A percentile compares a stretch with the other conserved stretches of the same genome.
Conservation (phyloP, 495 filamentous ascomycete genomes). For the Pseudevernia furfuracea region DNA sequence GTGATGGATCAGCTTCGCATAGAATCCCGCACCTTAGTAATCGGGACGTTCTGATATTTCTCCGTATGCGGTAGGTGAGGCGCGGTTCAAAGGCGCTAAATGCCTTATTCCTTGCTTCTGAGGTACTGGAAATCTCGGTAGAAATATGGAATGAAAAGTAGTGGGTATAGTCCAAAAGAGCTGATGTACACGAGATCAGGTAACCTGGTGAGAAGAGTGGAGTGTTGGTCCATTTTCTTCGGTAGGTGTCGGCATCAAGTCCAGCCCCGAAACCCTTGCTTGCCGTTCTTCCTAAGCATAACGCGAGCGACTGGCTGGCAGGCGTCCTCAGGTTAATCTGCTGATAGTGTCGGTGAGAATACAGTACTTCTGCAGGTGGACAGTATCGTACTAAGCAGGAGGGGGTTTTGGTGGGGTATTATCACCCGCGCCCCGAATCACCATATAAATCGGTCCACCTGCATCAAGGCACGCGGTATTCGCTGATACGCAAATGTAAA, state of each 20-base stretch:
- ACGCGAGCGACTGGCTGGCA: background rate
- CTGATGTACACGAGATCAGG: too few species aligned
- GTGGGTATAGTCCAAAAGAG: too few species aligned
- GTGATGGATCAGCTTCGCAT: too few species aligned
- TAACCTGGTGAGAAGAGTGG: too few species aligned
- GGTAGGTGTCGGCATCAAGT: conserved; percentile 2
- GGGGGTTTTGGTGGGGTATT: background rate
- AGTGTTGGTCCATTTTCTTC: too few species aligned
- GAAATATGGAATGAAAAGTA: too few species aligned
- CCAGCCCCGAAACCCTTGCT: background rate
- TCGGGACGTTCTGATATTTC: too few species aligned
- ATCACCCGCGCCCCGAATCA: background rate
- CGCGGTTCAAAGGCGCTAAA: too few species aligned
- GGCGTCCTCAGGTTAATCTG: background rate
- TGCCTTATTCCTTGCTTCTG: too few species aligned
- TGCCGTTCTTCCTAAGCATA: background rate
- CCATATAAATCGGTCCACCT: background rate
- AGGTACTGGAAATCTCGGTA: too few species aligned
- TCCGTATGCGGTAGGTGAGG: too few species aligned
- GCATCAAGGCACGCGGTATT: conserved; percentile 1
- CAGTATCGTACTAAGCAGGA: background rate
- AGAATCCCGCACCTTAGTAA: too few species aligned
- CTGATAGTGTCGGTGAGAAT: conserved; percentile 1
- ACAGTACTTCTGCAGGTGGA: background rate
- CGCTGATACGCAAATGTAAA: conserved; percentile 5